Percentiles rank a stretch among this genome's conserved stretches.
Evolutionary conservation across 1,284 basidiomycete genomes (phyloP).

Genomic region (Ustilago cynodontis): DNA sequence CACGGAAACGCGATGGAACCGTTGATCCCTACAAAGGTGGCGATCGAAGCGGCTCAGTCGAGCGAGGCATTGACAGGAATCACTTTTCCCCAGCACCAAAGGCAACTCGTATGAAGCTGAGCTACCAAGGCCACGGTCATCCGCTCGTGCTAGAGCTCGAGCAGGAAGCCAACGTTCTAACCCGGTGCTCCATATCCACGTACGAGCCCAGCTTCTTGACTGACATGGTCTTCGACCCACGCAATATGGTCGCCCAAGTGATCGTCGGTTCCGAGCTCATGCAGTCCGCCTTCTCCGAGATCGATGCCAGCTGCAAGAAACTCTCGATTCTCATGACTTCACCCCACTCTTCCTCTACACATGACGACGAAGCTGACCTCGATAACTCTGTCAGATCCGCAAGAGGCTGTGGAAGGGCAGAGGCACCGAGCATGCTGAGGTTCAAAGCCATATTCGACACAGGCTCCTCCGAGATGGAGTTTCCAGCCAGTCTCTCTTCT

Average conservation of each 20-base stretch:
- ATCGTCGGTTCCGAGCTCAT: slow-evolving; percentile 50
- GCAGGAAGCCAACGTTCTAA: slow-evolving; percentile 89
- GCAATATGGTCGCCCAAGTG: slow-evolving; percentile 47
- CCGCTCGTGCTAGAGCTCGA: slow-evolving; percentile 81
- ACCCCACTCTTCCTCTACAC: slow-evolving; percentile 6
- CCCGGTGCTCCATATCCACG: slow-evolving; percentile 87
- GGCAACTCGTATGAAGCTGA: slow-evolving; percentile 83
- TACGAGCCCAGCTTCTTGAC: slow-evolving; percentile 85
- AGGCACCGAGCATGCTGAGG: slow-evolving; percentile 32
- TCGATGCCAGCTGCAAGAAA: slow-evolving; percentile 49
- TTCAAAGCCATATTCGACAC: slow-evolving; percentile 46
- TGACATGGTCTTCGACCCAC: slow-evolving; percentile 80
- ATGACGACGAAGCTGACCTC: background rate
- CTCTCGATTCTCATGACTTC: slow-evolving; percentile 41
- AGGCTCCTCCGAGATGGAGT: slow-evolving; percentile 54
- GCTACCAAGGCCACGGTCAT: slow-evolving; percentile 82
- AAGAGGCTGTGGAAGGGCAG: background rate
- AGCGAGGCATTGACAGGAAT: slow-evolving; percentile 26
- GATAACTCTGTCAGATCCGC: background rate
- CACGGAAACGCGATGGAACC: slow-evolving; percentile 29
- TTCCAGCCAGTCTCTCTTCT: slow-evolving; percentile 45
- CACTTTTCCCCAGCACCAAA: slow-evolving; percentile 14
- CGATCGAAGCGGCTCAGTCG: slow-evolving; percentile 25
- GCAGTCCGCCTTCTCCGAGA: slow-evolving; percentile 51
- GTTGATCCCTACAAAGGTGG: slow-evolving; percentile 23